Base-by-base conservation (phyloP, 495 filamentous ascomycete species). In the Hyaloscypha finlandica region DNA sequence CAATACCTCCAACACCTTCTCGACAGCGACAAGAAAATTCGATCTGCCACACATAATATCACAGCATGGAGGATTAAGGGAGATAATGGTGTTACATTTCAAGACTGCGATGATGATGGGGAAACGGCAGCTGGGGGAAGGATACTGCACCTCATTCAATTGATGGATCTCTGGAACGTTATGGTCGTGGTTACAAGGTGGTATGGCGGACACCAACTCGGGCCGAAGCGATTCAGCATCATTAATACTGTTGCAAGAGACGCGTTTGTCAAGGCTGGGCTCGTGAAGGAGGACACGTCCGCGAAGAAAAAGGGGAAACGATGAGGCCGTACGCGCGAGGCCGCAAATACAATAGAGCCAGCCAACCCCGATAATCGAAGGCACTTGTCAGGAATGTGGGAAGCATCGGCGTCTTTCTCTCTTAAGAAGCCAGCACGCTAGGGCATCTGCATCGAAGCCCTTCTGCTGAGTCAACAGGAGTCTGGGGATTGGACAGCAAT, bases 101-200 rank as follows among this genome's bases (percentile, higher is more conserved):
- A 97, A 75, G 95, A 99, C 77, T 96, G 89, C 74, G 89, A 99
- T 71, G 95, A 98, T 74, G 95, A 99, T 74, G 95, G 95, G 12
- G 95, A 99, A 81, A 91, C 89, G n/a, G 95, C 95, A 29, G 95
- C 95, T 5, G 95, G 95, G 1, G 87, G 89, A 0, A 84, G 95
- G 31, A 72, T 98, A 71, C 80, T 97, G 51, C 91, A 96, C 79
- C 78, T 99, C 56, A 88, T 99, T 88, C 92, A 97, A 81, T 74
- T 94, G 70, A 98, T 97, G 93, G 91, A 93, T 76, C 85, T 96
- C 9, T 96, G 92, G 92, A 86, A 95, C 76, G 86, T 90, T 8
- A 87, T 97, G 75, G 93, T 98, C 2, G 90, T 99, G n/a, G 95
- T 99, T 20, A 92, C 90, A 42, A 78, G 95, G 60, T 99, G 95